These are phyloP conservation scores for Brettanomyces naardenensis DNA, from an alignment of 805 yeast species.

Conservation along the genomic window DNA sequence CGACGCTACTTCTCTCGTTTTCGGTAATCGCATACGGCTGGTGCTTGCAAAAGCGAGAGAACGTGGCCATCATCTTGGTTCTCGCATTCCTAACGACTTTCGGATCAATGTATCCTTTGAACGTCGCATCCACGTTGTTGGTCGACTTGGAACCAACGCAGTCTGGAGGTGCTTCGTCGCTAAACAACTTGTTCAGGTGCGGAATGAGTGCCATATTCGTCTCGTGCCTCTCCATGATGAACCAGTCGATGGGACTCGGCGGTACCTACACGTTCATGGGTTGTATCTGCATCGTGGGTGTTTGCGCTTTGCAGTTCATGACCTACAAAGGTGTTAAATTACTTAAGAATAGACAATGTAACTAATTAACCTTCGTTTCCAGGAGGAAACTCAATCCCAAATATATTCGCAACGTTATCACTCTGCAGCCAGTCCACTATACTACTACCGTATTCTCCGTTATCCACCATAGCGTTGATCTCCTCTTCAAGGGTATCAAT, in stretches of 20 bases:
- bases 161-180: slow-evolving; percentile 68
- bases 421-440: too few species aligned
- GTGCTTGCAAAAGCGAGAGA: slow-evolving; percentile 46
- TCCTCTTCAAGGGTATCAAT: too few species aligned
- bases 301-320: neutral
- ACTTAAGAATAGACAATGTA: too few species aligned
- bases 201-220: slow-evolving; percentile 62
- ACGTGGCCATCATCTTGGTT: slow-evolving; percentile 49
- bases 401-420: too few species aligned
- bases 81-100: slow-evolving; percentile 49
- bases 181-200: slow-evolving; percentile 68
- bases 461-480: too few species aligned
- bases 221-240: slow-evolving; percentile 61
- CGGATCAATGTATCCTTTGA: slow-evolving; percentile 50
- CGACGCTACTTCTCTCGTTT: slow-evolving; percentile 30
- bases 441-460: too few species aligned
- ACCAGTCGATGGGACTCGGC: slow-evolving; percentile 49
- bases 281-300: neutral
- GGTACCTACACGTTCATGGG: slow-evolving; percentile 74
- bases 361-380: too few species aligned
- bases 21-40: slow-evolving; percentile 46
- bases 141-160: slow-evolving; percentile 70
- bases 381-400: too few species aligned
- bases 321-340: too few species aligned
- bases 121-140: slow-evolving; percentile 54